Evolutionary conservation across 495 filamentous ascomycete genomes (phyloP), one percentile per base, ranked within the genome.

Genomic region (Tetracladium marchalianum): DNA sequence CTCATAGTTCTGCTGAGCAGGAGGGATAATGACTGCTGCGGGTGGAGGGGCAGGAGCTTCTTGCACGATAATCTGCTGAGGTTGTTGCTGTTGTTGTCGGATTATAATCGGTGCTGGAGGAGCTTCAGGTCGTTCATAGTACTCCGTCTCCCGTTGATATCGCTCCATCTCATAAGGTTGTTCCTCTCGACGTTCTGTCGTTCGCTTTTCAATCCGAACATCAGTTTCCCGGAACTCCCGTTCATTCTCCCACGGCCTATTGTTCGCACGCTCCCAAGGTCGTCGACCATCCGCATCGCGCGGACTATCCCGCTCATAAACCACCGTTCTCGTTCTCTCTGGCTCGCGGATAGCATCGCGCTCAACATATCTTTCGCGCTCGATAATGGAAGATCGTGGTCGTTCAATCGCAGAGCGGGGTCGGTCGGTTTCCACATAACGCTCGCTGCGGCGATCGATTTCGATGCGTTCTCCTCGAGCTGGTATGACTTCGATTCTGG

Each of bases 61-160:
- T 59, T 84, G 76, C 49, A 88, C 72, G 55, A 88, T 82, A 65
- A 90, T 77, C 57, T 76, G 76, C 54, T 85, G 80, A 37, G 69
- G 71, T 55, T 87, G 76, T 37, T 65, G 65, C 33, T 64, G 60
- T 35, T 67, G 60, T 47, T 78, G 78, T 52, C 76, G 82, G 62
- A 89, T 83, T 55, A 87, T 67, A 52, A 84, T 80, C 36, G 82
- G 79, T 45, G 71, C 61, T 43, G 70, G 67, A 0, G 69, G 64
- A 36, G 71, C 69, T 19, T 77, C 69, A 11, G 70, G 70, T 12
- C 69, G 66, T n/a, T 66, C 64, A 62, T 77, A 83, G 62, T 81
- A 80, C 46, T 89, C 85, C 37, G 76, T 76, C 46, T 83, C 78
- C 55, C 76, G 76, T 59, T 76, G 72, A 59, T 80, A 82, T 51